phyloP scores from a whole-genome alignment of 345 rosid genomes.

The Litchi chinensis region DNA sequence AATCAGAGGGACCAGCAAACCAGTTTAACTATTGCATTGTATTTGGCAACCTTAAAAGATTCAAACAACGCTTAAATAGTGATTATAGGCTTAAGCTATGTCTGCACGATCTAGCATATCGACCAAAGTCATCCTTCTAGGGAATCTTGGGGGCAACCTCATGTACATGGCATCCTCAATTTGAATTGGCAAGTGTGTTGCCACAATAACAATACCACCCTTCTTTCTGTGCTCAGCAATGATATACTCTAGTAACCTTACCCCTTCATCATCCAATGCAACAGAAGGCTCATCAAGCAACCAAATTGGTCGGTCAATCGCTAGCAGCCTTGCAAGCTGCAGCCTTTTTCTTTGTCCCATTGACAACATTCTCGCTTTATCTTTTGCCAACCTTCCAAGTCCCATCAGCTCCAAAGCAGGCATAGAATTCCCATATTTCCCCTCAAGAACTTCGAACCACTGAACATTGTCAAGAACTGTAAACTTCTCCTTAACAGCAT shows the following conservation, averaged over 20 bases:
- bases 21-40: neutral
- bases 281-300: slow-evolving; percentile 86
- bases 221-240: slow-evolving; percentile 75
- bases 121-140: slow-evolving; percentile 70
- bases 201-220: slow-evolving; percentile 83
- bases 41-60: neutral
- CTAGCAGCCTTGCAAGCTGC: slow-evolving; percentile 80
- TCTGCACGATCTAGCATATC: slow-evolving; percentile 84
- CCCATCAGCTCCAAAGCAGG: slow-evolving; percentile 92
- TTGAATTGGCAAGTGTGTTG: slow-evolving; percentile 80
- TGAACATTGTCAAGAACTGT: slow-evolving; percentile 75
- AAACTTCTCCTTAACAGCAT: slow-evolving; percentile 67
- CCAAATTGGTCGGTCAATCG: slow-evolving; percentile 91
- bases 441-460: slow-evolving; percentile 87
- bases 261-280: slow-evolving; percentile 84
- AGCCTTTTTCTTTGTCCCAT: slow-evolving; percentile 93
- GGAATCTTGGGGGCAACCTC: slow-evolving; percentile 83
- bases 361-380: slow-evolving; percentile 77
- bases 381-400: slow-evolving; percentile 72
- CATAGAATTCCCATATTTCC: slow-evolving; percentile 69
- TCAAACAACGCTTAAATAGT: neutral
- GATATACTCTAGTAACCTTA: slow-evolving; percentile 67
- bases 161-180: slow-evolving; percentile 84
- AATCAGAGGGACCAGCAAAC: neutral
- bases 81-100: slow-evolving; percentile 32